Evolutionary conservation across 805 yeast species (phyloP).

Genomic region (Starmerella potacharoeniae): DNA sequence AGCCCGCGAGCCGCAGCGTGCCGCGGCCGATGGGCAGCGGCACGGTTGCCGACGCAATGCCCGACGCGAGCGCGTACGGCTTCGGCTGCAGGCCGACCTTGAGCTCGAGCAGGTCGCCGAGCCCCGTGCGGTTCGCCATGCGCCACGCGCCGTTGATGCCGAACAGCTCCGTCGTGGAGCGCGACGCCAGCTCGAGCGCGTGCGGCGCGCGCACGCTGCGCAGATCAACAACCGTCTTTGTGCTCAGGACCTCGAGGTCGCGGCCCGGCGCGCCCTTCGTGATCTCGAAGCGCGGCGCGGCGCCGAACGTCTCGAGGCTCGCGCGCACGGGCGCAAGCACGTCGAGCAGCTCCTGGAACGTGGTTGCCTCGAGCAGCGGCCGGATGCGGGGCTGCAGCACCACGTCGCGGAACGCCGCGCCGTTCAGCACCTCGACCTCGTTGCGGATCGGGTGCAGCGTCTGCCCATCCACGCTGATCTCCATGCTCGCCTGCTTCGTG

Average conservation of each 20-base stretch:
- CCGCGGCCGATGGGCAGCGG: slow-evolving; percentile 21
- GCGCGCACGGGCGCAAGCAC: slow-evolving; percentile 22
- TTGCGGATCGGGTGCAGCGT: slow-evolving; percentile 23
- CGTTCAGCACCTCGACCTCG: slow-evolving; percentile 25
- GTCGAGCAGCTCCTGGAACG: slow-evolving; percentile 21
- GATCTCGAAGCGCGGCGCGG: slow-evolving; percentile 11
- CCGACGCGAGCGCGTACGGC: slow-evolving; percentile 20
- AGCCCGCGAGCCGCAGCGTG: slow-evolving; percentile 22
- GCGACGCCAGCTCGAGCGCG: slow-evolving; percentile 9
- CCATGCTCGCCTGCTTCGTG: slow-evolving; percentile 6
- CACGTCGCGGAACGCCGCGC: slow-evolving; percentile 22
- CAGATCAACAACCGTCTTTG: slow-evolving; percentile 17
- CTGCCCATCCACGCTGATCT: slow-evolving; percentile 22
- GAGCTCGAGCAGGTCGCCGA: slow-evolving; percentile 20
- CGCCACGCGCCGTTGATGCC: slow-evolving; percentile 12
- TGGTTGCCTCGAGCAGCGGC: slow-evolving; percentile 22
- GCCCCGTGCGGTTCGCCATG: slow-evolving; percentile 18
- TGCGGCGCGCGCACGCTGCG: slow-evolving; percentile 11
- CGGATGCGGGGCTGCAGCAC: slow-evolving; percentile 24
- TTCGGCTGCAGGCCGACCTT: slow-evolving; percentile 14
- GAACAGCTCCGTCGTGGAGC: slow-evolving; percentile 14
- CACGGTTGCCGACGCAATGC: slow-evolving; percentile 16
- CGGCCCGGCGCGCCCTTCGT: neutral
- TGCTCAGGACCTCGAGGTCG: slow-evolving; percentile 5
- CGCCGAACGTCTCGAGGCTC: slow-evolving; percentile 19